Base-by-base conservation (phyloP, 2,329 filamentous ascomycete genomes). In the Daldinia sp. region DNA sequence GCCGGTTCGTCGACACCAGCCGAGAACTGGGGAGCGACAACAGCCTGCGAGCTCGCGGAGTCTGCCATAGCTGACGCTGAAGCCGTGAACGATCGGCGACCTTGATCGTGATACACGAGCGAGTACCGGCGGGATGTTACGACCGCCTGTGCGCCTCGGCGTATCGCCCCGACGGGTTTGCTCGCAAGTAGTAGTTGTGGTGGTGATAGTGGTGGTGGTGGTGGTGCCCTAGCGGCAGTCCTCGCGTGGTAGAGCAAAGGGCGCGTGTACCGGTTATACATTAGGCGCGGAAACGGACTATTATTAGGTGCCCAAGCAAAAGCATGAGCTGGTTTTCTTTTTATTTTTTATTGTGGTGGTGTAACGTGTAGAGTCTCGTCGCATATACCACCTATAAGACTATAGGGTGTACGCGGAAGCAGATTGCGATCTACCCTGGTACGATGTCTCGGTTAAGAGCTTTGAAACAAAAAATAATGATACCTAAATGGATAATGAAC, bases 1-100 rank as follows among this genome's bases (percentile, higher is more conserved):
- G 75, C 74, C 2, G 77, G 67, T 65, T 80, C 78, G 68, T 88
- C 82, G 4, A 82, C 82, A 65, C 83, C 84, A 30, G 80, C 71
- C 2, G 85, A 82, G 77, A 87, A 87, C 64, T 46, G 72, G 41
- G 70, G 72, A n/a, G 53, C 5, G 35, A 57, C 10, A n/a, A 35
- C 9, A 35, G 59, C 10, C 44, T 63, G 58, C 12, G 37, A 56
- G 39, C 67, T 61, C 42, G 48, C 18, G 18, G 57, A 23, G 15
- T 46, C 48, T 15, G 67, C 18, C 46, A 72, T 73, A 54, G 48
- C 51, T 26, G 9, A n/a, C 18, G 61, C 50, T 41, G 70, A 67
- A 60, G 54, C 60, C 44, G 67, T 61, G 50, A 71, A 70, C 41
- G 63, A 46, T 51, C 64, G 63, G 23, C 55, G 57, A 6, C 39